Conservation (phyloP, 179 eudicot species). For the Beta lomatogona region DNA sequence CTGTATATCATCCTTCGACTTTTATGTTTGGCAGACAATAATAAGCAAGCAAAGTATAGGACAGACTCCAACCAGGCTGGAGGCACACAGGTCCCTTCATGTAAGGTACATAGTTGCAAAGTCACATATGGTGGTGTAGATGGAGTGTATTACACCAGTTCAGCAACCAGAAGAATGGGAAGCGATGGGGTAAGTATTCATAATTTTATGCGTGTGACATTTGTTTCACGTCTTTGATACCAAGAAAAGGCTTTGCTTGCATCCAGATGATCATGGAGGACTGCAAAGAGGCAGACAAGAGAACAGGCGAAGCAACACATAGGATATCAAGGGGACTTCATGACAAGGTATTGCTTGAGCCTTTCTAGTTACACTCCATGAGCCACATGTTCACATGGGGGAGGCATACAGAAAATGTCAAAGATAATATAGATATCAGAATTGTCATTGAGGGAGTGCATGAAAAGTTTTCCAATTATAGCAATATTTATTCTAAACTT, state of each 20-base stretch:
- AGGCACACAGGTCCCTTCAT: conserved; percentile 36
- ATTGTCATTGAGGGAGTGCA: too few species aligned
- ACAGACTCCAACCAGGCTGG: conserved; percentile 29
- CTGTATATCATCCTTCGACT: neutral
- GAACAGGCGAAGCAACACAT: conserved; percentile 79
- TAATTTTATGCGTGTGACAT: neutral
- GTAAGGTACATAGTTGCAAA: conserved; percentile 49
- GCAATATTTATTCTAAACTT: conserved; percentile 6
- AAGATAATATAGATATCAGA: too few species aligned
- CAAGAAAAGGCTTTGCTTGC: neutral
- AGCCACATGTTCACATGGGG: neutral
- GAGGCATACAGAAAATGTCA: too few species aligned
- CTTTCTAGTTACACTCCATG: neutral
- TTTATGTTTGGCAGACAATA: conserved; percentile 39
- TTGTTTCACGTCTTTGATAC: neutral
- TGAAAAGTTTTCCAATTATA: neutral
- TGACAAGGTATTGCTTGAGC: conserved; percentile 56
- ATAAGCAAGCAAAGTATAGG: conserved; percentile 22
- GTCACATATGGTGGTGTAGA: conserved; percentile 84
- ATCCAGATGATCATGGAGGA: conserved; percentile 68
- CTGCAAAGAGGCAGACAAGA: conserved; percentile 78
- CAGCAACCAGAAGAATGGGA: conserved; percentile 58
- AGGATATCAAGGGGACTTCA: conserved; percentile 75
- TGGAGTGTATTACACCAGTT: conserved; percentile 72
- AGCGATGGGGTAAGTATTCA: conserved; percentile 64